phyloP scores from a whole-genome alignment of 2,329 filamentous ascomycete genomes.

The Chrysosporium keratinophilum region DNA sequence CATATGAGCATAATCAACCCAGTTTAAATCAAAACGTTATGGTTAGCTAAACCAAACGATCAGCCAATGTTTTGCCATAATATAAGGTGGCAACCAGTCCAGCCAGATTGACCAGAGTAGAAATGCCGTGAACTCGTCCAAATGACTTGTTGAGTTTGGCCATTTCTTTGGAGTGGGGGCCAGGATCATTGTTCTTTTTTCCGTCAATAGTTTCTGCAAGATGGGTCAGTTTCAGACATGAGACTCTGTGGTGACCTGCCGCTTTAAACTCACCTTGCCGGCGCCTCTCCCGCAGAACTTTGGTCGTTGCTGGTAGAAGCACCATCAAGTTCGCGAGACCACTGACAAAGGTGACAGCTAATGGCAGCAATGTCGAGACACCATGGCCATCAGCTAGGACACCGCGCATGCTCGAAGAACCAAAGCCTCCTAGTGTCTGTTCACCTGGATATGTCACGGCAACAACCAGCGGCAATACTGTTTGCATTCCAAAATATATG shows the following conservation, averaged over 20 bases:
- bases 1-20: too few relatives aligned
- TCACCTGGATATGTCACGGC: conserved; percentile 71
- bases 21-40: background rate
- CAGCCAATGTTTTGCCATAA: conserved; percentile 68
- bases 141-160: conserved; percentile 67
- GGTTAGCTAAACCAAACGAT: conserved; percentile 43
- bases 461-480: conserved; percentile 59
- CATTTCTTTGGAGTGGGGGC: conserved; percentile 80
- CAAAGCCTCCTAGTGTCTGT: conserved; percentile 25
- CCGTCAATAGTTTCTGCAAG: conserved; percentile 66
- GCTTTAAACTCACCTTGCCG: conserved; percentile 55
- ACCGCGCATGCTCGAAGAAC: conserved; percentile 42
- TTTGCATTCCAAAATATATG: conserved; percentile 79
- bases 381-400: conserved; percentile 52
- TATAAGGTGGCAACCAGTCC: conserved; percentile 59
- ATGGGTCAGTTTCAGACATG: background rate
- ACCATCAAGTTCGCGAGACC: conserved; percentile 60
- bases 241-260: background rate
- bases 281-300: conserved; percentile 63
- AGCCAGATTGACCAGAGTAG: conserved; percentile 65
- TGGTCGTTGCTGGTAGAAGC: conserved; percentile 64
- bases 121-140: conserved; percentile 67
- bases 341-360: conserved; percentile 59
- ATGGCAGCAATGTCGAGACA: conserved; percentile 55
- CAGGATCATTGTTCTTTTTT: conserved; percentile 70